Evolutionary conservation across 148 eudicot species (phyloP).

Genomic region (Mesembryanthemum crystallinum): DNA sequence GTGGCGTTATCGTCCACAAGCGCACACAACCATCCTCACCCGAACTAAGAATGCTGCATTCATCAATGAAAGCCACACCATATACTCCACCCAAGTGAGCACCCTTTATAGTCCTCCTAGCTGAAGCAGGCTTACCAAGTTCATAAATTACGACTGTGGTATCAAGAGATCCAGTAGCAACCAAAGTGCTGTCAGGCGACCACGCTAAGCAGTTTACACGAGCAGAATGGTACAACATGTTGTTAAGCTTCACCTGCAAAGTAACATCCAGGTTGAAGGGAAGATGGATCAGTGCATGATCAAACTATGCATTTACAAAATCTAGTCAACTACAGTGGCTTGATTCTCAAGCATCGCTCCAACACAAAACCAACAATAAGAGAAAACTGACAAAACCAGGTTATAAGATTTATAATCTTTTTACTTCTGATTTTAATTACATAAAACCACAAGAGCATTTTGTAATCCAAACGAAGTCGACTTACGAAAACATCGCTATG

Average conservation of each 20-base stretch:
- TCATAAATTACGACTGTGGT: slow-evolving; percentile 78
- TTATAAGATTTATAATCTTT: neutral
- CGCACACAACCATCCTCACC: slow-evolving; percentile 95
- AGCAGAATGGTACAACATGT: slow-evolving; percentile 85
- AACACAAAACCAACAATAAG: neutral
- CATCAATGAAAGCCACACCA: slow-evolving; percentile 74
- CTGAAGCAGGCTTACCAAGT: slow-evolving; percentile 67
- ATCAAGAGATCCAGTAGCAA: slow-evolving; percentile 92
- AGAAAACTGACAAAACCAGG: neutral
- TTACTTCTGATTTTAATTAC: neutral
- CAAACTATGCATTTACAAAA: neutral
- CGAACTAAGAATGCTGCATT: slow-evolving; percentile 64
- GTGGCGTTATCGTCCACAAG: slow-evolving; percentile 60
- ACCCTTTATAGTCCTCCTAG: slow-evolving; percentile 72
- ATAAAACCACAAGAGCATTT: no score
- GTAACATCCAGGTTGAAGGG: neutral
- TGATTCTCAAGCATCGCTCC: neutral
- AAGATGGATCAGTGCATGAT: neutral
- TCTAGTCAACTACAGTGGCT: neutral
- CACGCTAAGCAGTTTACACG: slow-evolving; percentile 87
- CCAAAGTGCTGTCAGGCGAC: slow-evolving; percentile 77
- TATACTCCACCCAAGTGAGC: slow-evolving; percentile 93
- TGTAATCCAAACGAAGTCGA: neutral
- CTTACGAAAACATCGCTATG: no score
- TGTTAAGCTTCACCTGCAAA: slow-evolving; percentile 82